Evolutionary conservation across 768 basidiomycete genomes (phyloP).

Genomic region (Suillus occidentalis): DNA sequence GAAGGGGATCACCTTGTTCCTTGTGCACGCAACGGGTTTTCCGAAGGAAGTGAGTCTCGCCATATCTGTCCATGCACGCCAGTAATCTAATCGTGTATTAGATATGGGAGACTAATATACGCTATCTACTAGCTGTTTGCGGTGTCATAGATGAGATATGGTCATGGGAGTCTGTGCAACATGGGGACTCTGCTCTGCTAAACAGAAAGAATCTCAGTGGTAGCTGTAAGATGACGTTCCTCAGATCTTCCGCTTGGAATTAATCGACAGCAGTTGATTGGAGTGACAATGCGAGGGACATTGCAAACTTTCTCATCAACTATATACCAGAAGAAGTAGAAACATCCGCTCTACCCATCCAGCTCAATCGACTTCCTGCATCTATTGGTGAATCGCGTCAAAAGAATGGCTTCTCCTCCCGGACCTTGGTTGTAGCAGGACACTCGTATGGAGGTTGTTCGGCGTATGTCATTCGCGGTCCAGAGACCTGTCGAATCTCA

Average conservation of each 20-base stretch:
- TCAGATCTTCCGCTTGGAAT: background rate
- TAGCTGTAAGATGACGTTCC: constrained; percentile 47
- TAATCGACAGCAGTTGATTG: constrained; percentile 58
- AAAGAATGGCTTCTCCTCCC: constrained; percentile 45
- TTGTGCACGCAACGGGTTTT: constrained; percentile 85
- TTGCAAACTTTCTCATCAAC: constrained; percentile 68
- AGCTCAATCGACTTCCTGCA: constrained; percentile 48
- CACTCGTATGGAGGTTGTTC: constrained; percentile 87
- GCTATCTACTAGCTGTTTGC: constrained; percentile 45
- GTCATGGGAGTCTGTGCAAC: constrained; percentile 81
- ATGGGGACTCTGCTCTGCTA: constrained; percentile 80
- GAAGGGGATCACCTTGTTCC: constrained; percentile 64
- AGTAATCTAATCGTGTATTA: constrained; percentile 27
- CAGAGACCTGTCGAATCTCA: background rate
- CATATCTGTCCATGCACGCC: too few relatives aligned
- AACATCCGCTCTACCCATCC: constrained; percentile 44
- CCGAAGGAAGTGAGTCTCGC: constrained; percentile 68
- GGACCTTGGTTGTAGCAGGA: constrained; percentile 66
- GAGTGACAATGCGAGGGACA: constrained; percentile 75
- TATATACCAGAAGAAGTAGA: constrained; percentile 55
- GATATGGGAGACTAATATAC: constrained; percentile 78
- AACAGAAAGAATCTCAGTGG: constrained; percentile 58
- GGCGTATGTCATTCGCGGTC: constrained; percentile 46
- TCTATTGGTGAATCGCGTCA: constrained; percentile 43
- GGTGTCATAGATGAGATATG: constrained; percentile 68